Evolutionary conservation across 2,329 filamentous ascomycete genomes (phyloP), one percentile per base, ranked within the genome.

Genomic region (Neonectria faginata): DNA sequence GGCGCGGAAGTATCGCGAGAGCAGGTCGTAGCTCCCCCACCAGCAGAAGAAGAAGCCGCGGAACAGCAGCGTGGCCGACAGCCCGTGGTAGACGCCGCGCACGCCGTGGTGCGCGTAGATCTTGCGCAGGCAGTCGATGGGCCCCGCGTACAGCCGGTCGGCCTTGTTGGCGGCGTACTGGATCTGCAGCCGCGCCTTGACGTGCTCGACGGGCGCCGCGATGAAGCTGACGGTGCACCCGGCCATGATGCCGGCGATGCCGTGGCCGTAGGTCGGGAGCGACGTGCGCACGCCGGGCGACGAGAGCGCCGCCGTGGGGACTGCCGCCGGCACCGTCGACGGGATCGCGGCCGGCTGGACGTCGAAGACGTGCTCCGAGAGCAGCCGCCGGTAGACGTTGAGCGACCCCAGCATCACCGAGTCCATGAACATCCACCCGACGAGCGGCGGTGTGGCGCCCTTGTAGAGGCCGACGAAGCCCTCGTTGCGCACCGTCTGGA

Each of bases 401-500:
- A 99, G 84, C 18, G 92, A 97, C 45, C 96, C 96, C 36, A 98
- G 87, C 94, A 98, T 97, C 64, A 90, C 78, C 45, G 83, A 86
- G 82, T 99, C 96, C 95, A 98, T 98, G 75, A 97, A 93, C 92
- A 98, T 97, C 96, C 96, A 98, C 73, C 96, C 96, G 56, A 97
- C 89, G 53, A 98, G 84, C 57, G 96, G 96, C 60, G 95, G 95
- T 29, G 92, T 93, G 11, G 94, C 94, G 73, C 95, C 94, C 82
- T 98, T 99, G 86, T 98, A 99, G 45, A 99, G 84, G 3, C 93
- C 96, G 55, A 85, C 81, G 51, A 97, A 81, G 52, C 95, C 95
- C 79, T 99, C 96, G 76, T 94, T 91, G 65, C 91, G 88, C 29
- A 98, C 70, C 10, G 96, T 99, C 78, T 95, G 91, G 60, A 92